Percentiles rank a stretch among this genome's conserved stretches.
phyloP scores from a whole-genome alignment of 2,329 filamentous ascomycete genomes.

The Fusarium graminum region DNA sequence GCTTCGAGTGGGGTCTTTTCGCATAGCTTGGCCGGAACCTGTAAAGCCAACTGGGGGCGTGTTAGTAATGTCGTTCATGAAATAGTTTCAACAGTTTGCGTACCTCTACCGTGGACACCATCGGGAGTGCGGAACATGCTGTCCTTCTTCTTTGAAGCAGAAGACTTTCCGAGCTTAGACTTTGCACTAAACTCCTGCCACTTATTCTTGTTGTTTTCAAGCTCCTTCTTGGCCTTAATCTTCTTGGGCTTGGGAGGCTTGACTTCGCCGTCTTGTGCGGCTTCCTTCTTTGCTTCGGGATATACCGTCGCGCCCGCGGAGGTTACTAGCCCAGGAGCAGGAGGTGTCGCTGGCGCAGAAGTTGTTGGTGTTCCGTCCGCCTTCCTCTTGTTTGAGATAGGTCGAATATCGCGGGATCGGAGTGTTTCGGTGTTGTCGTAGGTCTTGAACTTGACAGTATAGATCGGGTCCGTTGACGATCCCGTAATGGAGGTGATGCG shows the following conservation, averaged over 20 bases:
- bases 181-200: slow-evolving; percentile 95
- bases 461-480: slow-evolving; percentile 89
- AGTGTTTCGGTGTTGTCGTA: slow-evolving; percentile 89
- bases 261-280: slow-evolving; percentile 72
- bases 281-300: slow-evolving; percentile 71
- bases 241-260: slow-evolving; percentile 88
- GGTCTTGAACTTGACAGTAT: slow-evolving; percentile 94
- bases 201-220: slow-evolving; percentile 90
- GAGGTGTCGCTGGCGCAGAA: slow-evolving; percentile 55
- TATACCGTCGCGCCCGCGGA: slow-evolving; percentile 71
- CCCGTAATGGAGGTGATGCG: slow-evolving; percentile 95
- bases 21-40: slow-evolving; percentile 94
- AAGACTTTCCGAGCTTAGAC: slow-evolving; percentile 73
- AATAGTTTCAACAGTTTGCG: slow-evolving; percentile 36
- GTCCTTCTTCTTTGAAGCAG: slow-evolving; percentile 76
- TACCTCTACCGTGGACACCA: slow-evolving; percentile 87
- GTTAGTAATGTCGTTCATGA: slow-evolving; percentile 36
- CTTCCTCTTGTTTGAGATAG: slow-evolving; percentile 85
- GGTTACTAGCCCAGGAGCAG: slow-evolving; percentile 61
- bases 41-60: slow-evolving; percentile 86
- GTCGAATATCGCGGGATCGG: slow-evolving; percentile 84
- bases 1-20: slow-evolving; percentile 85
- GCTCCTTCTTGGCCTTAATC: slow-evolving; percentile 89
- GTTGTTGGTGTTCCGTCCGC: slow-evolving; percentile 77
- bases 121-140: slow-evolving; percentile 98